Evolutionary conservation across 2,329 filamentous ascomycete species (phyloP).

Genomic region (Alternaria longipes): DNA sequence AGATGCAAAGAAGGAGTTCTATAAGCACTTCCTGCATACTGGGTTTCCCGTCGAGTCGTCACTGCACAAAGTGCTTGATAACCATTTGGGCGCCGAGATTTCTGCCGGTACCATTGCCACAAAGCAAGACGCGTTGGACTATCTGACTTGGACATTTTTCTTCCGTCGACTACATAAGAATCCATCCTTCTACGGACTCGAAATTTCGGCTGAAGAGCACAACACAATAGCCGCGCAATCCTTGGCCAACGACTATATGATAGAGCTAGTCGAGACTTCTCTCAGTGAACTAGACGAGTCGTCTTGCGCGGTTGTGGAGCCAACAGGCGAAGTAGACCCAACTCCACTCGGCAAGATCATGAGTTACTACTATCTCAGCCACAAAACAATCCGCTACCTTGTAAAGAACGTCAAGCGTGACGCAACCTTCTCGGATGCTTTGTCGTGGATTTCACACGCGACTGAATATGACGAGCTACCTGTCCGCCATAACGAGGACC

Average conservation of each 20-base stretch:
- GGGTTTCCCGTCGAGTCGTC: conserved; percentile 98
- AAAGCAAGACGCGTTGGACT: conserved; percentile 97
- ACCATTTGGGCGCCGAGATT: conserved; percentile 94
- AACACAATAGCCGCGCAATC: conserved; percentile 86
- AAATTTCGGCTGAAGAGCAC: conserved; percentile 92
- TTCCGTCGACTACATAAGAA: conserved; percentile 98
- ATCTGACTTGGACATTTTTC: conserved; percentile 99
- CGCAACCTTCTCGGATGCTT: conserved; percentile 80
- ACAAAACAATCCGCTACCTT: conserved; percentile 90
- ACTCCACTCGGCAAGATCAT: conserved; percentile 97
- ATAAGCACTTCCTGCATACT: conserved; percentile 98
- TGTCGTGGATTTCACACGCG: conserved; percentile 92
- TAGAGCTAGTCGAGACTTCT: conserved; percentile 88
- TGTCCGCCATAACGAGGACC: conserved; percentile 96
- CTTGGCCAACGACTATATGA: conserved; percentile 92
- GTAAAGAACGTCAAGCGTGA: conserved; percentile 77
- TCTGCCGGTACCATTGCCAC: conserved; percentile 91
- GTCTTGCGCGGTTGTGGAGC: conserved; percentile 81
- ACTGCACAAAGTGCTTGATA: conserved; percentile 93
- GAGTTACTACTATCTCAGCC: conserved; percentile 97
- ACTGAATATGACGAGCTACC: conserved; percentile 98
- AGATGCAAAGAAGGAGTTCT: conserved; percentile 97
- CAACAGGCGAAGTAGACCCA: conserved; percentile 87
- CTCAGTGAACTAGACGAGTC: conserved; percentile 83
- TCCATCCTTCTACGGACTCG: conserved; percentile 94